phyloP scores from a whole-genome alignment of 2,329 filamentous ascomycete species.

The Colletotrichum sp. region DNA sequence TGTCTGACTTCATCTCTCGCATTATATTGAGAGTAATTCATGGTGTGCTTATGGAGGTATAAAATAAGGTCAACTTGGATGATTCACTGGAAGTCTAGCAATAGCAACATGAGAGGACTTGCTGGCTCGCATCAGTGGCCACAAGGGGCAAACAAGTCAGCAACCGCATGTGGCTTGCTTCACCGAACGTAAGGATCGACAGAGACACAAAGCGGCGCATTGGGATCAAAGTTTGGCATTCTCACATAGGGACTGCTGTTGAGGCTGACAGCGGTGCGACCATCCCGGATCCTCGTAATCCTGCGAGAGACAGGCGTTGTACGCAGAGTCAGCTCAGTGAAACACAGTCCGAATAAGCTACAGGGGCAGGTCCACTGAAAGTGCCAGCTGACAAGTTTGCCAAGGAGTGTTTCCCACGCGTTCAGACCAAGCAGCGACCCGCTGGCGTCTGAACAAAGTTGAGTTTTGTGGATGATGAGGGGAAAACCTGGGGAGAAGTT shows the following conservation, averaged over 20 bases:
- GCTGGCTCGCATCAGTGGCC: not conserved
- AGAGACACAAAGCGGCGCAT: not conserved
- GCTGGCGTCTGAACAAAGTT: conserved; percentile 12
- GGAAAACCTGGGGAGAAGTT: conserved; percentile 8
- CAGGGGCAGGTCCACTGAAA: not conserved
- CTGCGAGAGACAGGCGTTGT: not conserved
- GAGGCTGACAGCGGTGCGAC: not conserved
- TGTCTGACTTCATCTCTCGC: not conserved
- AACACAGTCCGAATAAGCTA: not conserved
- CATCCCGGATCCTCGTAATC: not conserved
- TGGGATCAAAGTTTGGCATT: not conserved
- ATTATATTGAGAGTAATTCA: accelerated
- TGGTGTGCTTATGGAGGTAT: not conserved
- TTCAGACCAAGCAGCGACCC: not conserved
- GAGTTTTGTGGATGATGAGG: conserved; percentile 13
- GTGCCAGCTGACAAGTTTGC: not conserved
- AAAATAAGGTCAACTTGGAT: not conserved
- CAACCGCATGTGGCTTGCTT: not conserved
- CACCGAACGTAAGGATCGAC: not conserved
- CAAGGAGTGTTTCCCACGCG: not conserved
- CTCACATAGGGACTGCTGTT: not conserved
- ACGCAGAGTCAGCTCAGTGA: not conserved
- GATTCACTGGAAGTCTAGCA: not conserved
- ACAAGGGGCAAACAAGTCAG: not conserved
- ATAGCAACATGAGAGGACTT: not conserved